Evolutionary conservation across 2,329 filamentous ascomycete genomes (phyloP), one percentile per base, ranked within the genome.

Genomic region (Didymella keratinophila): DNA sequence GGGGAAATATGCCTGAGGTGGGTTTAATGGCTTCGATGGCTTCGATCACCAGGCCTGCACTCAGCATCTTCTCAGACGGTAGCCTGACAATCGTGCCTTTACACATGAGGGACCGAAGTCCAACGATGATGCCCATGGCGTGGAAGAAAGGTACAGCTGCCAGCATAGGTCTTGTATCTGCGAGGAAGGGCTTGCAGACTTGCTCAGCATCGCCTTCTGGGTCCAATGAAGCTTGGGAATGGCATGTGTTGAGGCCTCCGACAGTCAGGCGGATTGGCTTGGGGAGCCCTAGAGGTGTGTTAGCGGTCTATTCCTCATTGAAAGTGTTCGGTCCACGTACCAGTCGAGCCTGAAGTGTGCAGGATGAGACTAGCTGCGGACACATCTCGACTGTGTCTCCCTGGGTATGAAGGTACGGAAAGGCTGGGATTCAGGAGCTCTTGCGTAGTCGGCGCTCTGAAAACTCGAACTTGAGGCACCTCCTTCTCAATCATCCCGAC

Each of bases 141-240:
- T 59, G 56, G 34, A 59, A 59, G 27, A 59, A 59, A 3, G 56
- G 56, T 20, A 51, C 56, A 12, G 50, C 50, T n/a, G 56, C 51
- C 21, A 59, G 50, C 51, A 59, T 53, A 18, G 56, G 50, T 27
- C 51, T 45, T 2, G 16, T 34, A 12, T 59, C 51, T 16, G 45
- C 51, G 4, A 59, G 21, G 23, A 59, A 47, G 2, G 25, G 41
- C n/a, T 47, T 53, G 27, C 37, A n/a, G 16, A 45, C 20, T 27
- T 45, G 56, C 12, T 59, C 34, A 3, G 42, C 54, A 0, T 16
- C 46, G 3, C 30, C 45, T 42, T 59, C 56, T 6, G 41, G 34
- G 23, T 12, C 34, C 2, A 59, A 20, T 9, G n/a, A 28, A n/a
- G 45, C 56, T 39, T 50, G 50, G 2, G 42, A 14, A 23, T 45